Percentiles rank a stretch among this genome's conserved stretches.
Evolutionary conservation across 345 rosid genomes (phyloP).

Genomic region (Odontarrhena argentea): DNA sequence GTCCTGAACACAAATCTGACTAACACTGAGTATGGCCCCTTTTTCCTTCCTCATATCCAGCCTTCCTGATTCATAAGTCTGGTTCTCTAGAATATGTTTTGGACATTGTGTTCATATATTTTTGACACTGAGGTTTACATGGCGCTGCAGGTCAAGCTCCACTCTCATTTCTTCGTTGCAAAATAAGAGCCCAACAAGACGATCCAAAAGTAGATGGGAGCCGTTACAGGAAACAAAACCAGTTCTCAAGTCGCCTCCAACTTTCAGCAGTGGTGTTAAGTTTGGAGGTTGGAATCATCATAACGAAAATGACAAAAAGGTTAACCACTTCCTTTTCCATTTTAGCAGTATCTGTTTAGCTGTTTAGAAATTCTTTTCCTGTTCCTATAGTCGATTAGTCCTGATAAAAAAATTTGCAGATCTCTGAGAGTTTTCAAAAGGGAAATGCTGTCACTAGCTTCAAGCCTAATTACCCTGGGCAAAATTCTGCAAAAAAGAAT

Average conservation of each 20-base stretch:
- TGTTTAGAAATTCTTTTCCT: constrained; percentile 24
- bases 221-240: constrained; percentile 75
- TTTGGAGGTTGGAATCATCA: constrained; percentile 61
- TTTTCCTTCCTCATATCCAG: constrained; percentile 23
- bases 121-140: constrained; percentile 23
- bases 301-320: constrained; percentile 65
- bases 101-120: constrained; percentile 18
- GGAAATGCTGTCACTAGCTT: constrained; percentile 48
- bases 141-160: constrained; percentile 47
- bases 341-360: constrained; percentile 25
- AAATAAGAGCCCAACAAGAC: constrained; percentile 68
- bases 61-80: constrained; percentile 14
- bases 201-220: constrained; percentile 98
- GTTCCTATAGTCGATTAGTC: constrained; percentile 19
- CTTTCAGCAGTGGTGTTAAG: constrained; percentile 47
- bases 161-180: constrained; percentile 43
- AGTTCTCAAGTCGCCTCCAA: constrained; percentile 50
- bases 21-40: constrained; percentile 56
- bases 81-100: constrained; percentile 19
- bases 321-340: constrained; percentile 25
- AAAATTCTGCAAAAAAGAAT: constrained; percentile 54
- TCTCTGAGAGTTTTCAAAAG: constrained; percentile 44
- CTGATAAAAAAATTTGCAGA: constrained; percentile 31
- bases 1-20: constrained; percentile 48
- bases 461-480: constrained; percentile 48